These are phyloP conservation scores for Hordeum pubiflorum DNA, from an alignment of 202 grass and related monocot species.

Conservation along the genomic window DNA sequence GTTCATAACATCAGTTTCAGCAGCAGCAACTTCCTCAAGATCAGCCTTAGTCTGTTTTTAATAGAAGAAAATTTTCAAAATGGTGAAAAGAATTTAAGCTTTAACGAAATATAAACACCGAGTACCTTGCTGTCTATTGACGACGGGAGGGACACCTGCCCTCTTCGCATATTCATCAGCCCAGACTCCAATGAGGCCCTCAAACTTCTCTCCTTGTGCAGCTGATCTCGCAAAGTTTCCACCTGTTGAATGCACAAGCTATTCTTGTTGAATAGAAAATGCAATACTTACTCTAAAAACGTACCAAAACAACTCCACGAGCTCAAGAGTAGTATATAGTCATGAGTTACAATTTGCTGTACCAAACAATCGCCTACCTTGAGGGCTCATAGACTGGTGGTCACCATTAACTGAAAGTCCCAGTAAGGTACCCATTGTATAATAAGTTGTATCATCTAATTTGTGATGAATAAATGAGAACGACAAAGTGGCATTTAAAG, in stretches of 20 bases:
- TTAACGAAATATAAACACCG: neutral
- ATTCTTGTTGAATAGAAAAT: conserved; percentile 28
- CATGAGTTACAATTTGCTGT: conserved; percentile 10
- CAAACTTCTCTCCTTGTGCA: conserved; percentile 76
- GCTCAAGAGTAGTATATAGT: neutral
- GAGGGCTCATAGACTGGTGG: neutral
- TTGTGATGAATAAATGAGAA: conserved; percentile 1
- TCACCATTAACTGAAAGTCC: too few species aligned
- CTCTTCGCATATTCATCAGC: conserved; percentile 64
- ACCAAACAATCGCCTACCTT: conserved; percentile 13
- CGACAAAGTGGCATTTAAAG: neutral
- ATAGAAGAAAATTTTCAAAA: conserved; percentile 24
- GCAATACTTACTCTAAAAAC: conserved; percentile 2
- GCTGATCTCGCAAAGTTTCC: conserved; percentile 63
- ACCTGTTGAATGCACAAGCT: conserved; percentile 50
- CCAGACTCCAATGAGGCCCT: conserved; percentile 75
- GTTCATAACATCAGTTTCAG: conserved; percentile 81
- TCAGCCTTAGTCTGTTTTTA: conserved; percentile 65
- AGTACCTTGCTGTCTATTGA: conserved; percentile 69
- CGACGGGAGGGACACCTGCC: conserved; percentile 43
- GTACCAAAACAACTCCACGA: conserved; percentile 11
- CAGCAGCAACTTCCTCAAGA: conserved; percentile 74
- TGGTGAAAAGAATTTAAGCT: neutral
- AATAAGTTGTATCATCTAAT: neutral
- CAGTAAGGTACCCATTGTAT: neutral